phyloP scores from a whole-genome alignment of 306 rosid species.

The Citrullus mucosospermus region DNA sequence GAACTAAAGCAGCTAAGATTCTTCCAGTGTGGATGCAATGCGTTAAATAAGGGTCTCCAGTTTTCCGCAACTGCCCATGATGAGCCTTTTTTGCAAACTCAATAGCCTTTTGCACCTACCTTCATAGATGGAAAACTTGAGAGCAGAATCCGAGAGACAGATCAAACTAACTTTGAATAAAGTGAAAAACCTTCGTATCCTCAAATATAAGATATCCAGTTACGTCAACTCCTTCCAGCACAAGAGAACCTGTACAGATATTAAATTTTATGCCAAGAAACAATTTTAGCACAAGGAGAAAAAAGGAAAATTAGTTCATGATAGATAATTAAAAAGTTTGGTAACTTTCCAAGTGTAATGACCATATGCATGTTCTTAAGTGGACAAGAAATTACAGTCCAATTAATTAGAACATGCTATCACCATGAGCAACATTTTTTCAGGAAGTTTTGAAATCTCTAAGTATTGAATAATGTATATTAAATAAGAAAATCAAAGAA shows the following conservation, averaged over 20 bases:
- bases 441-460: background rate
- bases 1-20: slow-evolving; percentile 85
- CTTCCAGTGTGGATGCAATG: slow-evolving; percentile 90
- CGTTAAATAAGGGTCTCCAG: slow-evolving; percentile 87
- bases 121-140: slow-evolving; percentile 51
- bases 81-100: slow-evolving; percentile 87
- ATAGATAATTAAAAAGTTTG: background rate
- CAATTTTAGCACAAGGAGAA: background rate
- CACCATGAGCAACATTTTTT: background rate
- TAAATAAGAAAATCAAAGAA: background rate
- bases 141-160: slow-evolving; percentile 20
- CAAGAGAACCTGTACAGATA: slow-evolving; percentile 46
- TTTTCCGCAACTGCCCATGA: slow-evolving; percentile 70
- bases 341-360: background rate
- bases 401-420: background rate
- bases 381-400: background rate
- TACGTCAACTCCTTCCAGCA: slow-evolving; percentile 85
- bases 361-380: background rate
- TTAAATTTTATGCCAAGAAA: background rate
- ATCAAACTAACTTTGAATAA: slow-evolving; percentile 1
- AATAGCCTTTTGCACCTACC: slow-evolving; percentile 97
- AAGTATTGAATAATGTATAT: background rate
- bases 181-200: slow-evolving; percentile 66
- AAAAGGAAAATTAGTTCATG: background rate
- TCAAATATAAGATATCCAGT: slow-evolving; percentile 70